Conservation (phyloP, 306 rosid genomes). For the Hippophae gyantsensis region DNA sequence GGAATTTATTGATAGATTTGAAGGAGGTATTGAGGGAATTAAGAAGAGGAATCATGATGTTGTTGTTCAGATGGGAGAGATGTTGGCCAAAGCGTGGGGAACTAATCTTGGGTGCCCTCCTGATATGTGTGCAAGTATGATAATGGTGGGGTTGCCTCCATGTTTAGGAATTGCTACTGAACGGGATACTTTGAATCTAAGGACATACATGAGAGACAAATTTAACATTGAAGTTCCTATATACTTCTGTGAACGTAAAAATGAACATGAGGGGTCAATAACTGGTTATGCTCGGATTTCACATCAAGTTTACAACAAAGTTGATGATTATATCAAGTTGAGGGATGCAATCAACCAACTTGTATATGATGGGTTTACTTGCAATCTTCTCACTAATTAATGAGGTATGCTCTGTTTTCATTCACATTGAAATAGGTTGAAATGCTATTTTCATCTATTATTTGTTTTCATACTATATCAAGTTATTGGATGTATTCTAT, state of each 20-base stretch:
- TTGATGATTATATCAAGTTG: slow-evolving; percentile 69
- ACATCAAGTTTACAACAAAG: slow-evolving; percentile 78
- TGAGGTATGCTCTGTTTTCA: slow-evolving; percentile 35
- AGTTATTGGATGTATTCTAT: neutral
- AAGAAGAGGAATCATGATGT: slow-evolving; percentile 77
- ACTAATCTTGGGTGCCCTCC: slow-evolving; percentile 75
- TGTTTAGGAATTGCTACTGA: slow-evolving; percentile 61
- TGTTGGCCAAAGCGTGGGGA: slow-evolving; percentile 79
- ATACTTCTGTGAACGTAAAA: slow-evolving; percentile 53
- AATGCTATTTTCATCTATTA: neutral
- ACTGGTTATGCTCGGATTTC: slow-evolving; percentile 93
- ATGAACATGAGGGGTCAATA: slow-evolving; percentile 40
- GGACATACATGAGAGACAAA: slow-evolving; percentile 61
- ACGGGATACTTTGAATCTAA: slow-evolving; percentile 48
- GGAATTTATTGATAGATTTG: slow-evolving; percentile 70
- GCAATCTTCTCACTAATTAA: slow-evolving; percentile 48
- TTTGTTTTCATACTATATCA: neutral
- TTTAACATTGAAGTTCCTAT: slow-evolving; percentile 80
- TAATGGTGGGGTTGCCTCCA: slow-evolving; percentile 81
- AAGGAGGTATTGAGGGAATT: slow-evolving; percentile 87
- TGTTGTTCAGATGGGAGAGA: slow-evolving; percentile 77
- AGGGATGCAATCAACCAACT: slow-evolving; percentile 68
- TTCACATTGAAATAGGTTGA: neutral
- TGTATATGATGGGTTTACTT: slow-evolving; percentile 52
- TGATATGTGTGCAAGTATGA: slow-evolving; percentile 81